phyloP scores from a whole-genome alignment of 2,329 filamentous ascomycete genomes.

The Leptographium lundbergii region DNA sequence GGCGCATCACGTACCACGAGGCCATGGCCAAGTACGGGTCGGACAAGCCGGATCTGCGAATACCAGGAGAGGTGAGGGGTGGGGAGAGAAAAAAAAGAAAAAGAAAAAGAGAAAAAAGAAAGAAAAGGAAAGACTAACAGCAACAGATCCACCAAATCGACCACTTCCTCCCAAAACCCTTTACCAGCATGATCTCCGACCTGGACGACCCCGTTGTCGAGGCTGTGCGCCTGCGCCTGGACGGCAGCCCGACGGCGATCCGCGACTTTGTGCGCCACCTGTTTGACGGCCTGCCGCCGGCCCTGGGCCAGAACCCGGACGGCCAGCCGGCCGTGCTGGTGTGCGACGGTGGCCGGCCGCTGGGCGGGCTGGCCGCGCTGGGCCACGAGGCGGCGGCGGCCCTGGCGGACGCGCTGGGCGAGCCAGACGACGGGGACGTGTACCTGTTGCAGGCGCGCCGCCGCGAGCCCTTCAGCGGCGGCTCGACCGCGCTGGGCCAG shows the following conservation, averaged over 20 bases:
- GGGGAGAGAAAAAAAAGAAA: too few species aligned
- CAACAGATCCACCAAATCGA: slow-evolving; percentile 52
- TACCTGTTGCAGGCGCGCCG: slow-evolving; percentile 70
- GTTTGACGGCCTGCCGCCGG: slow-evolving; percentile 40
- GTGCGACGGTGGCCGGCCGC: slow-evolving; percentile 58
- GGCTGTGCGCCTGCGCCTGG: slow-evolving; percentile 53
- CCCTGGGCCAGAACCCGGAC: slow-evolving; percentile 54
- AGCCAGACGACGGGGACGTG: slow-evolving; percentile 59
- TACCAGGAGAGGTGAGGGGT: slow-evolving; percentile 41
- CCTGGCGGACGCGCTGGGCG: slow-evolving; percentile 20
- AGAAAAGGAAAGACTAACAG: slow-evolving; percentile 12
- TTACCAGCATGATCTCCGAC: slow-evolving; percentile 63
- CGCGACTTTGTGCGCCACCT: slow-evolving; percentile 56
- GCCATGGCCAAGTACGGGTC: slow-evolving; percentile 73
- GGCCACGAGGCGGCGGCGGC: slow-evolving; percentile 58
- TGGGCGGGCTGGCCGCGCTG: slow-evolving; percentile 64
- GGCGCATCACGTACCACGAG: slow-evolving; percentile 55
- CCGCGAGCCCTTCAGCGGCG: slow-evolving; percentile 51
- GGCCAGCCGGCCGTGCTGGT: slow-evolving; percentile 74
- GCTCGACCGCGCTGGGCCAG: slow-evolving; percentile 60
- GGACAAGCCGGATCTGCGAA: slow-evolving; percentile 85
- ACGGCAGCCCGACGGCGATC: slow-evolving; percentile 37
- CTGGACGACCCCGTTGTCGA: slow-evolving; percentile 61
- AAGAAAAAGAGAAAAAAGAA: too few species aligned
- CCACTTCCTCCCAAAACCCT: slow-evolving; percentile 46